Percentiles rank a stretch among this genome's conserved stretches.
phyloP scores from a whole-genome alignment of 352 stramenopile genomes.

The Globisporangium cederbergense region DNA sequence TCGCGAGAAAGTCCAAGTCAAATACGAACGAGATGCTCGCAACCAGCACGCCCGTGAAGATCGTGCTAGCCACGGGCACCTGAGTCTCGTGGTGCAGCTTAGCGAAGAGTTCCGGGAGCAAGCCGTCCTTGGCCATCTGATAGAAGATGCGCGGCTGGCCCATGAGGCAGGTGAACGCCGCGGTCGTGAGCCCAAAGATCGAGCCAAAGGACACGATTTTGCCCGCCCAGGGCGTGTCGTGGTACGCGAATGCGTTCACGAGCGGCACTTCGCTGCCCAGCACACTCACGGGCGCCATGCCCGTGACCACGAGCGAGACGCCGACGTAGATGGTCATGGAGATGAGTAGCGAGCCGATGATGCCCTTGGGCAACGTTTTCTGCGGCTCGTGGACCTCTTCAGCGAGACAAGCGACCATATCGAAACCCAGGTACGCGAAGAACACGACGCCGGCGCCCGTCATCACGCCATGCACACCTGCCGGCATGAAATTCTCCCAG shows the following conservation, averaged over 20 bases:
- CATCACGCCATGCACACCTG: constrained; percentile 87
- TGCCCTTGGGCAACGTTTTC: constrained; percentile 87
- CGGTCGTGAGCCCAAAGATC: constrained; percentile 90
- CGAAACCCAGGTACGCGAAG: constrained; percentile 92
- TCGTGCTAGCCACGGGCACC: constrained; percentile 78
- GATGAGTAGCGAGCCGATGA: constrained; percentile 90
- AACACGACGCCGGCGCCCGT: constrained; percentile 88
- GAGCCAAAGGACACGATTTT: constrained; percentile 89
- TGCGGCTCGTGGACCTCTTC: constrained; percentile 91
- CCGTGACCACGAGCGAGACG: constrained; percentile 88
- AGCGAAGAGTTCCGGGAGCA: constrained; percentile 63
- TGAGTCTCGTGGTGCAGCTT: constrained; percentile 59
- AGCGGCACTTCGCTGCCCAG: constrained; percentile 76
- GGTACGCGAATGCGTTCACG: constrained; percentile 81
- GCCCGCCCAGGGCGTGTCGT: constrained; percentile 65
- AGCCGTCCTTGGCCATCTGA: constrained; percentile 86
- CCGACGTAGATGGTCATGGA: constrained; percentile 90
- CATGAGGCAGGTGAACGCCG: constrained; percentile 91
- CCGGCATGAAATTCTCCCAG: constrained; percentile 81
- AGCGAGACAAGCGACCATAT: constrained; percentile 91
- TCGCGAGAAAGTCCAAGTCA: constrained; percentile 88
- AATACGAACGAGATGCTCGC: constrained; percentile 84
- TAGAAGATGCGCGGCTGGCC: constrained; percentile 92
- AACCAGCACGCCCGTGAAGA: constrained; percentile 85
- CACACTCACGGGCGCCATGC: constrained; percentile 73